phyloP scores from a whole-genome alignment of 139 green algal genomes.

The Penium margaritaceum region DNA sequence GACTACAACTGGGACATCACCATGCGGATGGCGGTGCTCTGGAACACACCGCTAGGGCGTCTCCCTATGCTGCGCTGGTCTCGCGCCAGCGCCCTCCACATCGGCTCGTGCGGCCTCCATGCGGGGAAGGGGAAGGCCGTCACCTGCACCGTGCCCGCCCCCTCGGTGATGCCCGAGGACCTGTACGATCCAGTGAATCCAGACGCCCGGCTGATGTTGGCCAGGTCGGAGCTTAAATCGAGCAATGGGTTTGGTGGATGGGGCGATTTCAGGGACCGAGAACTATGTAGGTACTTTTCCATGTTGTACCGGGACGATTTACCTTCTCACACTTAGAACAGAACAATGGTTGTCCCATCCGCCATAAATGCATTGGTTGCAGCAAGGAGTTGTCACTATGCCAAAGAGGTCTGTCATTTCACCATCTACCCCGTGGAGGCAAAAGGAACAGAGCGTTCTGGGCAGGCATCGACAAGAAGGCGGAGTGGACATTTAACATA shows the following conservation, averaged over 20 bases:
- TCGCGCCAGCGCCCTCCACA: conserved; percentile 15
- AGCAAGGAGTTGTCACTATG: no score
- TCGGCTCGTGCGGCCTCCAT: conserved; percentile 27
- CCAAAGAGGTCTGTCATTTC: no score
- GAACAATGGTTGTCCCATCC: no score
- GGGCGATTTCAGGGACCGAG: conserved; percentile 19
- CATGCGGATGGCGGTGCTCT: neutral
- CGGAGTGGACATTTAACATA: no score
- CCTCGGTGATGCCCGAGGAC: neutral
- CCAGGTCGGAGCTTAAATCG: neutral
- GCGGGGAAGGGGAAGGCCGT: neutral
- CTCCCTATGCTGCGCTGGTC: neutral
- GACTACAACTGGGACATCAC: conserved; percentile 47
- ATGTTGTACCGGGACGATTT: conserved; percentile 22
- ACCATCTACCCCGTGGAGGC: no score
- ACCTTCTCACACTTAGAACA: no score
- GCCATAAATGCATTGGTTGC: no score
- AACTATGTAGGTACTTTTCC: conserved; percentile 28
- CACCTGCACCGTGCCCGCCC: neutral
- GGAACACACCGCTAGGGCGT: neutral
- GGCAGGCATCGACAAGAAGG: no score
- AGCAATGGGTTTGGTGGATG: conserved; percentile 21
- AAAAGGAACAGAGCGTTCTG: no score
- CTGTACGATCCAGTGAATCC: neutral
- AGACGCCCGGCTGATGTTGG: no score